Percentiles rank a stretch among this genome's conserved stretches.
These are phyloP conservation scores for Phytophthora capsici DNA, from an alignment of 352 stramenopile genomes.

Conservation along the genomic window DNA sequence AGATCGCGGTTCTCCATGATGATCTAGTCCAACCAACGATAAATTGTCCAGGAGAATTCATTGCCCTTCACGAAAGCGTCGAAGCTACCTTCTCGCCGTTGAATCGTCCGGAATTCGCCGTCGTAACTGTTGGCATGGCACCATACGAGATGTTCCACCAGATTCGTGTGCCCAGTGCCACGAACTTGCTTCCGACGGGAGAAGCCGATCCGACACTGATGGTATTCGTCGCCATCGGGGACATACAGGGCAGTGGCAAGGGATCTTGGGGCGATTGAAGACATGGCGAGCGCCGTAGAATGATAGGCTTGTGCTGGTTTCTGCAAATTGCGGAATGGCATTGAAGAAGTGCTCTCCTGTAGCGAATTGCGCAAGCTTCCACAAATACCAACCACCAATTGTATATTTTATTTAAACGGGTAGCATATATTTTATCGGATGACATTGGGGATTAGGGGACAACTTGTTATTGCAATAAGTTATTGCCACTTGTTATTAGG, in stretches of 20 bases:
- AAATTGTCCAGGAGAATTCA: constrained; percentile 12
- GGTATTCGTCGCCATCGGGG: constrained; percentile 11
- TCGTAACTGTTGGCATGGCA: constrained; percentile 1
- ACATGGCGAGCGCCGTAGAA: too few species aligned
- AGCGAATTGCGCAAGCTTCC: too few species aligned
- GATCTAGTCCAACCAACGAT: constrained; percentile 25
- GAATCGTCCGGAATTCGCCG: constrained; percentile 5
- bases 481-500: too few species aligned
- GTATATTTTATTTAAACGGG: too few species aligned
- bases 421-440: too few species aligned
- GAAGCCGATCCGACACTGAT: constrained; percentile 11
- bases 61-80: constrained; percentile 4
- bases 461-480: too few species aligned
- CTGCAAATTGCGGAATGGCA: too few species aligned
- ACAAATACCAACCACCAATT: too few species aligned
- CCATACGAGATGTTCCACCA: constrained; percentile 5
- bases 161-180: constrained; percentile 8
- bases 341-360: too few species aligned
- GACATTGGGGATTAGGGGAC: too few species aligned
- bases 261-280: background rate
- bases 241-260: constrained; percentile 4
- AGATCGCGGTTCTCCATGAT: constrained; percentile 23
- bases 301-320: too few species aligned
- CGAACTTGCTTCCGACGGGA: constrained; percentile 9
- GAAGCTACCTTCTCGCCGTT: constrained; percentile 10